Percentiles rank a stretch among this genome's conserved stretches.
Conservation (phyloP, 2,329 filamentous ascomycete species). For the Hypoxylon sp. region DNA sequence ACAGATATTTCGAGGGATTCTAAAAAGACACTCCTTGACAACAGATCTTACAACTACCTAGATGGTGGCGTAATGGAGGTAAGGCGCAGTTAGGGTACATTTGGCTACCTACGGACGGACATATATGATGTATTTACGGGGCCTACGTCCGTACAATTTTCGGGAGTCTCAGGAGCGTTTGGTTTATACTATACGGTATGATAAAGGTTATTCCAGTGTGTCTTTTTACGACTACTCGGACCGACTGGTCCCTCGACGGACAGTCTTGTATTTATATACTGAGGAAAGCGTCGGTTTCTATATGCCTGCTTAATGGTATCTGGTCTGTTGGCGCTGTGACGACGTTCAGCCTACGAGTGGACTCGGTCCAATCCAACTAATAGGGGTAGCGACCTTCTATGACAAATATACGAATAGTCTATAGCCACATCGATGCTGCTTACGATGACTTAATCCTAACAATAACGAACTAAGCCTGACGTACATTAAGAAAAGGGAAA, state of each 20-base stretch:
- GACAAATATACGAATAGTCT: not conserved
- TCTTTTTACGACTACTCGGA: constrained; percentile 13
- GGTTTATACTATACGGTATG: constrained; percentile 32
- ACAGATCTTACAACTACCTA: constrained; percentile 25
- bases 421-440: not conserved
- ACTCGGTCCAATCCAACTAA: not conserved
- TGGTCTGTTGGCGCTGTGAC: not conserved
- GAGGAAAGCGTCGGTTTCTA: not conserved
- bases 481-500: too few species aligned
- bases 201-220: constrained; percentile 25
- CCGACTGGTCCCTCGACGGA: not conserved
- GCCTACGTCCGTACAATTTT: constrained; percentile 22
- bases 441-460: too few species aligned
- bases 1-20: constrained; percentile 80
- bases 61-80: constrained; percentile 15
- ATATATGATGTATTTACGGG: constrained; percentile 28
- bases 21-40: constrained; percentile 56
- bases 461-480: too few species aligned
- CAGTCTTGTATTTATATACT: constrained; percentile 20
- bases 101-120: constrained; percentile 12
- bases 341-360: not conserved
- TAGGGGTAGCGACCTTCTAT: not conserved
- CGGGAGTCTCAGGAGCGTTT: constrained; percentile 32
- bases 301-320: not conserved
- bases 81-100: constrained; percentile 17